Evolutionary conservation across 1,139 yeast species (phyloP), one percentile per base, ranked within the genome.

Genomic region (Taphrina pruni): DNA sequence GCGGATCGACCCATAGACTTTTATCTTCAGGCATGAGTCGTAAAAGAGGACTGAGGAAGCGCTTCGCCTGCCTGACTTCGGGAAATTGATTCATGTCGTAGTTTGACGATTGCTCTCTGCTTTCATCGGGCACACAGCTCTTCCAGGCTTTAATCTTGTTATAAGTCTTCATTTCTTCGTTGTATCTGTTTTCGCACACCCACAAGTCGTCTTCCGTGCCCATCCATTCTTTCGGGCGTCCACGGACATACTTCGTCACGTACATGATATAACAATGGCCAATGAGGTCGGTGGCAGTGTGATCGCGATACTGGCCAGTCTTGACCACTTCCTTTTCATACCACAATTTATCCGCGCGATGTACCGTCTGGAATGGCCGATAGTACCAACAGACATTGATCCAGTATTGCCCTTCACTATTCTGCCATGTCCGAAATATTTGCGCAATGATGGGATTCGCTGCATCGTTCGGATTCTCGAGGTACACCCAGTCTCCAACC

Each of bases 81-180:
- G 79, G 82, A 75, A 79, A 81, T 70, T 75, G 69, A 56, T 88
- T 87, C 73, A 95, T 93, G 61, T 91, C 91, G 71, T 81, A 81
- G 77, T 94, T 98, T 69, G 87, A 89, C 8, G 51, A 56, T 65
- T 86, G 84, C 72, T 89, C 93, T 76, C 98, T 86, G 52, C 93
- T 90, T 77, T 93, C 99, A 78, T 94, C 99, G 0, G 99, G 99
- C 73, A 94, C 84, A 81, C 99, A 94, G 3, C 97, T 98, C 78
- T 91, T 94, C 99, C 99, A 94, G 0, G 99, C 94, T 76, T 98
- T 86, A 75, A 94, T 94, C 77, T 95, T 88, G 80, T 94, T 94
- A 82, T 94, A 94, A 38, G 88, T 88, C 77, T 90, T 91, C 75
- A 90, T 96, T 70, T 86, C 84, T 77, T 93, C 98, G 77, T 94